Conservation (phyloP, 208 protist genomes). For the Eutreptiella sp. region DNA sequence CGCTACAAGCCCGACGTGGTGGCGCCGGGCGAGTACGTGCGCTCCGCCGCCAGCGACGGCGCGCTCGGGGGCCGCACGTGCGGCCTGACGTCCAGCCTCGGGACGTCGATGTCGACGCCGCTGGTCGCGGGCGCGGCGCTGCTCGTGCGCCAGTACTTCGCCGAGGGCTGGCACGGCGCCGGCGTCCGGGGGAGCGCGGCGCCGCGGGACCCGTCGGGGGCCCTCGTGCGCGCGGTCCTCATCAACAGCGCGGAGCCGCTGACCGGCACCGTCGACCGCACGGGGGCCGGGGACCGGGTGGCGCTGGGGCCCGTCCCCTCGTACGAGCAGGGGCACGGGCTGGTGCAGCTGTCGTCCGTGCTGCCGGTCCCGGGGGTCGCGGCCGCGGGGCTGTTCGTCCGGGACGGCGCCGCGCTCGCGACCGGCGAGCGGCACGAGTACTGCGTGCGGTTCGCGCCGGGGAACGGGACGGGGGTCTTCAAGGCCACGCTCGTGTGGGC, state of each 20-base stretch:
- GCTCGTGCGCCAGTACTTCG: slow-evolving; percentile 16
- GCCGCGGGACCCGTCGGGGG: slow-evolving; percentile 26
- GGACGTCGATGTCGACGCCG: slow-evolving; percentile 9
- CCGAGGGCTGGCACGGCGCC: background rate
- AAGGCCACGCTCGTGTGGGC: slow-evolving; percentile 70
- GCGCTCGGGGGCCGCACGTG: slow-evolving; percentile 36
- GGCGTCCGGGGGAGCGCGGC: background rate
- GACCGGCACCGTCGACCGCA: slow-evolving; percentile 14
- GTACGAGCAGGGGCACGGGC: slow-evolving; percentile 19
- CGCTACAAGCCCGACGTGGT: slow-evolving; percentile 74
- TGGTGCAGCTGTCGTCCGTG: background rate
- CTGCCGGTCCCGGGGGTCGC: background rate
- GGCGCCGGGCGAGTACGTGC: slow-evolving; percentile 50
- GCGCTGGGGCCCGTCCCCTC: background rate
- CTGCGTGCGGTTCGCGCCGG: background rate
- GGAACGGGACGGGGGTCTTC: slow-evolving; percentile 32
- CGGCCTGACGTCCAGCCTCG: slow-evolving; percentile 27
- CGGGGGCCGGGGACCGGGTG: background rate
- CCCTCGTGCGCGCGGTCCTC: slow-evolving; percentile 56
- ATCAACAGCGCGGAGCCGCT: slow-evolving; percentile 11
- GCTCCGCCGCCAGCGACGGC: slow-evolving; percentile 39
- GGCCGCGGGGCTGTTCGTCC: slow-evolving; percentile 27
- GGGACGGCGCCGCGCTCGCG: background rate
- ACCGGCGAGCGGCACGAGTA: slow-evolving; percentile 3
- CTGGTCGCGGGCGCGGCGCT: background rate